These are phyloP conservation scores for Haplosporangium sp. DNA, from an alignment of 371 early-diverging fungal genomes.

Conservation along the genomic window DNA sequence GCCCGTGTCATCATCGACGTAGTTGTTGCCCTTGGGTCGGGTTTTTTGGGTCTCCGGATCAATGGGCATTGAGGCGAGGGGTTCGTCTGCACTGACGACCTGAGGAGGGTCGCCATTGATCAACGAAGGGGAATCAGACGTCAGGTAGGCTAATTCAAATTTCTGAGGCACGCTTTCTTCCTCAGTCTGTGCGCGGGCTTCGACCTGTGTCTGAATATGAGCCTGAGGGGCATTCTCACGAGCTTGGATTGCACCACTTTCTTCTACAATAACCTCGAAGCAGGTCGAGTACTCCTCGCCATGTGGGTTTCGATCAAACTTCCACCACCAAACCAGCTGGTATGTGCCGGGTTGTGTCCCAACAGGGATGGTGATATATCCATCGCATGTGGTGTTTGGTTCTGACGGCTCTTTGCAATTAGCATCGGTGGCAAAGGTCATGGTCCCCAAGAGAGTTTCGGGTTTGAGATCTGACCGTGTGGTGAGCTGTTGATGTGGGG, in stretches of 20 bases:
- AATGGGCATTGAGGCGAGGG: slow-evolving; percentile 16
- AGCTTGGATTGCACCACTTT: neutral
- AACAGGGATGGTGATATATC: slow-evolving; percentile 32
- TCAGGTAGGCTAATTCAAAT: slow-evolving; percentile 19
- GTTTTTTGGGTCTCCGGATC: slow-evolving; percentile 7
- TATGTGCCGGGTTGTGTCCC: slow-evolving; percentile 42
- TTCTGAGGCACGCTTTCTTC: neutral
- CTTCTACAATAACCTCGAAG: slow-evolving; percentile 49
- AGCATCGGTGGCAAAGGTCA: slow-evolving; percentile 39
- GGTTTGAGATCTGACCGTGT: slow-evolving; percentile 36
- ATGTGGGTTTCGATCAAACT: slow-evolving; percentile 50
- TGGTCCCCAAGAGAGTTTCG: slow-evolving; percentile 25
- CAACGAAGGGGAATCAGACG: neutral
- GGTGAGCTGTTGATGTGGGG: slow-evolving; percentile 10
- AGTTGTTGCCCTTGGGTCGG: neutral
- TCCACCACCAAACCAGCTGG: slow-evolving; percentile 59
- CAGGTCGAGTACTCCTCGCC: slow-evolving; percentile 58
- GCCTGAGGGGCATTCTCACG: slow-evolving; percentile 1
- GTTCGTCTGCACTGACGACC: slow-evolving; percentile 9
- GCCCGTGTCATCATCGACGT: slow-evolving; percentile 13
- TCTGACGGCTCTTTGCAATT: slow-evolving; percentile 40
- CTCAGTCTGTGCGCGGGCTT: neutral
- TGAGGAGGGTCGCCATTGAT: neutral
- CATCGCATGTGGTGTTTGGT: slow-evolving; percentile 54
- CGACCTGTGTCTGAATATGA: neutral